Conservation (phyloP, 768 basidiomycete genomes). For the Russula virescens region DNA sequence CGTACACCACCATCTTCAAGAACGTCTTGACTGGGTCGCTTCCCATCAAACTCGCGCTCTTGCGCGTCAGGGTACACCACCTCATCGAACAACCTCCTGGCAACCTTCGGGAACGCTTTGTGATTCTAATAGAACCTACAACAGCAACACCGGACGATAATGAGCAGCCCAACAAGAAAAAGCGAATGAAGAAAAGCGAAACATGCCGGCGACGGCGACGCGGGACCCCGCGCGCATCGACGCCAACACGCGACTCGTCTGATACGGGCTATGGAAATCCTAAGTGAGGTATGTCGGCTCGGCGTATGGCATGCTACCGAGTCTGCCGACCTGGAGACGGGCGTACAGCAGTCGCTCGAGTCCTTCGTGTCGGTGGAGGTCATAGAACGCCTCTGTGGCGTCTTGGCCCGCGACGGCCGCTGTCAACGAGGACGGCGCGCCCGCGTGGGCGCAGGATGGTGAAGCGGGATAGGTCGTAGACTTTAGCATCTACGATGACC, state of each 20-base stretch:
- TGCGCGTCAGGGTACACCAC: constrained; percentile 46
- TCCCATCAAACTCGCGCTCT: constrained; percentile 79
- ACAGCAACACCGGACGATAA: constrained; percentile 44
- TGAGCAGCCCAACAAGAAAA: neutral
- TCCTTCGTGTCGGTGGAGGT: constrained; percentile 80
- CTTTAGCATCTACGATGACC: constrained; percentile 75
- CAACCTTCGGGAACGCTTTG: constrained; percentile 50
- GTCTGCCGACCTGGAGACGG: constrained; percentile 63
- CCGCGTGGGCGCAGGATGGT: constrained; percentile 85
- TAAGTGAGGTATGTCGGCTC: constrained; percentile 75
- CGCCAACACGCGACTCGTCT: no score
- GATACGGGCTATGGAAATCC: constrained; percentile 73
- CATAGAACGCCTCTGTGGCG: constrained; percentile 79
- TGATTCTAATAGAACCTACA: constrained; percentile 51
- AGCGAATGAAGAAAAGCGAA: neutral
- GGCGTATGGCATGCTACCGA: constrained; percentile 75
- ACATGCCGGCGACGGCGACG: no score
- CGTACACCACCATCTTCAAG: constrained; percentile 80
- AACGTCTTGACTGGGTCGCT: constrained; percentile 74
- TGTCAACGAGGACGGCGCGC: constrained; percentile 55
- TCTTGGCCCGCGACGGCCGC: constrained; percentile 59
- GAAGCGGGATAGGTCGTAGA: constrained; percentile 79
- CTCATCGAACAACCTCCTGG: constrained; percentile 63
- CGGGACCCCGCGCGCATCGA: constrained; percentile 40
- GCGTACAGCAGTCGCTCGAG: constrained; percentile 66